Evolutionary conservation across 2,329 filamentous ascomycete species (phyloP), one percentile per base, ranked within the genome.

Genomic region (Hypoxylon sp.): DNA sequence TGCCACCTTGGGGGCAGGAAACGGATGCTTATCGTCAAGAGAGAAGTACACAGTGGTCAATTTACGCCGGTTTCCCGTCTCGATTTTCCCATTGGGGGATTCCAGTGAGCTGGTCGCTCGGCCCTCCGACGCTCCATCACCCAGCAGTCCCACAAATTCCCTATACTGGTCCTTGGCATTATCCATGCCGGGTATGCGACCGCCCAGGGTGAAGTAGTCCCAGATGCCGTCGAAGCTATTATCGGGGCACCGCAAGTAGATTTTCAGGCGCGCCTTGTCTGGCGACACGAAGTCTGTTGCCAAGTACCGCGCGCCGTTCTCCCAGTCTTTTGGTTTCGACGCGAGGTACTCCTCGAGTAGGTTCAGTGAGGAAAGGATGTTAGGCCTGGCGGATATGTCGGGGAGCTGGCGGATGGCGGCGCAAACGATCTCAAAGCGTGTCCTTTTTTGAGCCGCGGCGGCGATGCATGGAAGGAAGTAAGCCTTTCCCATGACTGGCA

Each of bases 161-260:
- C 50, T 24, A 22, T 44, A 53, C 50, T 22, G 44, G 36, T 53
- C 50, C 36, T 53, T 53, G 16, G 44, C 36, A 24, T 38, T 53
- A n/a, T 53, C 36, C 4, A 53, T 36, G 6, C 44, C 38, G 26
- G 50, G 50, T 9, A 53, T 53, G 2, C 24, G 38, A n/a, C 50
- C 50, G 44, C 36, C 50, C 6, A 53, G 9, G 1, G 50, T 53
- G 22, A 44, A 53, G 36, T 53, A 53, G 22, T 53, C 50, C 50
- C 50, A 53, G 7, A 53, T 16, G 16, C 44, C 50, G 14, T 53
- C 50, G 11, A 53, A 53, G 7, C 30, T 18, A 16, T 53, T 38
- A 12, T 38, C 50, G n/a, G 22, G 36, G 16, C 44, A 53, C n/a
- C 50, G 50, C 50, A 53, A 44, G 18, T 53, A 53, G 26, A 53